These are phyloP conservation scores for Chlorella sp. DNA, from an alignment of 139 green algal species.

Conservation along the genomic window DNA sequence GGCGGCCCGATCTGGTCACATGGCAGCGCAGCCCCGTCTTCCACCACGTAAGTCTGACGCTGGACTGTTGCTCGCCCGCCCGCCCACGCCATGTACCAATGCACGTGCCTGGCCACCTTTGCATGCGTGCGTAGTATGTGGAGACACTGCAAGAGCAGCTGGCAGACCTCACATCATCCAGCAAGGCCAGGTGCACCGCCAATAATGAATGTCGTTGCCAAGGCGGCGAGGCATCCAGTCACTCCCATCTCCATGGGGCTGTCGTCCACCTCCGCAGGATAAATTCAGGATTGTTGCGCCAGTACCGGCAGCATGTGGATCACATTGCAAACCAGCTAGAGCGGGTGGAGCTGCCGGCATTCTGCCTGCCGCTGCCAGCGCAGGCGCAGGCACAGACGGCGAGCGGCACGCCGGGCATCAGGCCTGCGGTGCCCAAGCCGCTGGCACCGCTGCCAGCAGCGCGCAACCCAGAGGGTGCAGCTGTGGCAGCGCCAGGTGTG, in stretches of 20 bases:
- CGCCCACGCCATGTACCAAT: neutral
- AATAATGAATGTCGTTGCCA: too few relatives aligned
- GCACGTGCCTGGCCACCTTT: neutral
- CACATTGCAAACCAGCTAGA: conserved; percentile 3
- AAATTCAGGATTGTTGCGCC: neutral
- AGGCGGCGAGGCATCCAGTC: too few relatives aligned
- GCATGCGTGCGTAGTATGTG: conserved; percentile 40
- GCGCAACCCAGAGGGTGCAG: neutral
- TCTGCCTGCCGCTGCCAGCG: conserved; percentile 5
- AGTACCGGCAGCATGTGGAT: conserved; percentile 4
- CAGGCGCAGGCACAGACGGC: too few relatives aligned
- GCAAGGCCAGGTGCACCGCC: conserved; percentile 11
- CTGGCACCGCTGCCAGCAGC: neutral
- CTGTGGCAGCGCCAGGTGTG: neutral
- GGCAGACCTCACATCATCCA: conserved; percentile 24
- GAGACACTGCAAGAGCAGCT: conserved; percentile 51
- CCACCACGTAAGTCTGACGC: conserved; percentile 44
- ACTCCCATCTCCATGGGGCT: neutral
- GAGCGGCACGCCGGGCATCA: too few relatives aligned
- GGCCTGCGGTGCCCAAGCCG: too few relatives aligned
- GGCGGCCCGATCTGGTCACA: conserved; percentile 29
- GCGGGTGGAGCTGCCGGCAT: conserved; percentile 3
- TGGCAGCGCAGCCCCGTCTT: conserved; percentile 50
- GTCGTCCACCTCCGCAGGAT: neutral
- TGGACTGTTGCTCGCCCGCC: neutral